These are phyloP conservation scores for Postia placenta DNA, from an alignment of 768 basidiomycete species.

Conservation along the genomic window DNA sequence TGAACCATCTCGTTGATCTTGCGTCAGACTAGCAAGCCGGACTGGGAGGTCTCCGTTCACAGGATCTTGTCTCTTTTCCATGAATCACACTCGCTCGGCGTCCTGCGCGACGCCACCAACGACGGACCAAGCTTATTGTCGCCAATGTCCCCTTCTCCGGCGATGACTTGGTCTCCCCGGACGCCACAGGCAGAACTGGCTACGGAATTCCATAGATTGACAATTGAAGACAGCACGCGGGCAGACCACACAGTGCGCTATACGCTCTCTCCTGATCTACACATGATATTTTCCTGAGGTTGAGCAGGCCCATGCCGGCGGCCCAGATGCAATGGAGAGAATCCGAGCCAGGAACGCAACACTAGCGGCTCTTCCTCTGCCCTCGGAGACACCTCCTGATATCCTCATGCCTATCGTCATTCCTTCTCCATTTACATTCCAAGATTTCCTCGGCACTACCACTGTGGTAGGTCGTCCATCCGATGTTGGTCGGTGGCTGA, in stretches of 20 bases:
- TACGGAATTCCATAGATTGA: not conserved
- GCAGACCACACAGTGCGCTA: not conserved
- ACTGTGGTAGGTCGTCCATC: slow-evolving; percentile 42
- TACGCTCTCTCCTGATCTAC: not conserved
- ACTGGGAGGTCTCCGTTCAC: not conserved
- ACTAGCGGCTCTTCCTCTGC: slow-evolving; percentile 57
- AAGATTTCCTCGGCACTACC: slow-evolving; percentile 60
- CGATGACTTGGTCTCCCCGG: no score
- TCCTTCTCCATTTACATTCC: slow-evolving; percentile 55
- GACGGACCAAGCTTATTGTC: not conserved
- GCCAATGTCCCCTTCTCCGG: not conserved
- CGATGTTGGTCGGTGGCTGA: no score
- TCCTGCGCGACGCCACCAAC: not conserved
- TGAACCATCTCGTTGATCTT: no score
- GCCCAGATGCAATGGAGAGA: slow-evolving; percentile 31
- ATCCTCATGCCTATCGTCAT: slow-evolving; percentile 64
- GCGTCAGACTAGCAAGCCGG: not conserved
- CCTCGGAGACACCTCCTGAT: slow-evolving; percentile 56
- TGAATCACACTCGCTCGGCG: not conserved
- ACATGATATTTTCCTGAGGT: no score
- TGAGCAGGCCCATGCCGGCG: no score
- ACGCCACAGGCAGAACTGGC: not conserved
- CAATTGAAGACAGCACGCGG: not conserved
- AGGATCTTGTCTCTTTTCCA: not conserved
- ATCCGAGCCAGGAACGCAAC: slow-evolving; percentile 50